Evolutionary conservation across 1,284 basidiomycete genomes (phyloP).

Genomic region (Rhodotorula sp.): DNA sequence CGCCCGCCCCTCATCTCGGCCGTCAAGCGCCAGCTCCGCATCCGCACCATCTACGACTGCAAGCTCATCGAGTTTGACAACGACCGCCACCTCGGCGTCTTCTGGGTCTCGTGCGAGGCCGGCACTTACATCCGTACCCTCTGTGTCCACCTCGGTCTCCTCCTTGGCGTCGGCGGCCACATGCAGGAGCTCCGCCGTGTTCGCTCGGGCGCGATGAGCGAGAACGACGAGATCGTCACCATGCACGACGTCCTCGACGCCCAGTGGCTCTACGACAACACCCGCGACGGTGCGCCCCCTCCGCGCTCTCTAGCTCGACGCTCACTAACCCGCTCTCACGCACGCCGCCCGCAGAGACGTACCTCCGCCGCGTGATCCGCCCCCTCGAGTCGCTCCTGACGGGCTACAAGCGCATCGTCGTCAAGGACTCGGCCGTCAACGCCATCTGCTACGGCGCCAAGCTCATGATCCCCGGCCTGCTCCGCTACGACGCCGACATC

Average conservation of each 20-base stretch:
- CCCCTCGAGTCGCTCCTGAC: constrained; percentile 92
- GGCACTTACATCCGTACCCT: constrained; percentile 98
- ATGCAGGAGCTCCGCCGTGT: constrained; percentile 99
- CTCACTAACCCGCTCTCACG: background rate
- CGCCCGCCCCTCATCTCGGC: constrained; percentile 98
- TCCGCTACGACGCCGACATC: constrained; percentile 96
- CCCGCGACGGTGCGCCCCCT: constrained; percentile 76
- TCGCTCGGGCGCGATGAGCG: constrained; percentile 90
- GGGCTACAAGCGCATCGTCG: constrained; percentile 98
- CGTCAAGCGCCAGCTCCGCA: constrained; percentile 96
- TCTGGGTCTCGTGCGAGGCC: constrained; percentile 98
- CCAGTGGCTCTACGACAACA: constrained; percentile 98
- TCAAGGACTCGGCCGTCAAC: constrained; percentile 98
- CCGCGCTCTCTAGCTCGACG: background rate
- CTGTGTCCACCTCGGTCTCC: constrained; percentile 92
- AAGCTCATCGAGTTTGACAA: constrained; percentile 98
- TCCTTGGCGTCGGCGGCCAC: constrained; percentile 96
- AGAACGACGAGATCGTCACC: constrained; percentile 97
- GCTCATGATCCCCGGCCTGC: constrained; percentile 97
- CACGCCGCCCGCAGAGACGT: constrained; percentile 69
- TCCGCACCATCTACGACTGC: constrained; percentile 96
- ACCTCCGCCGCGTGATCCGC: constrained; percentile 90
- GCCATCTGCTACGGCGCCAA: constrained; percentile 99
- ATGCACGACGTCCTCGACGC: constrained; percentile 99
- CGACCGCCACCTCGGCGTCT: constrained; percentile 93